phyloP scores from a whole-genome alignment of 352 stramenopile species.

The Globisporangium spinosum region DNA sequence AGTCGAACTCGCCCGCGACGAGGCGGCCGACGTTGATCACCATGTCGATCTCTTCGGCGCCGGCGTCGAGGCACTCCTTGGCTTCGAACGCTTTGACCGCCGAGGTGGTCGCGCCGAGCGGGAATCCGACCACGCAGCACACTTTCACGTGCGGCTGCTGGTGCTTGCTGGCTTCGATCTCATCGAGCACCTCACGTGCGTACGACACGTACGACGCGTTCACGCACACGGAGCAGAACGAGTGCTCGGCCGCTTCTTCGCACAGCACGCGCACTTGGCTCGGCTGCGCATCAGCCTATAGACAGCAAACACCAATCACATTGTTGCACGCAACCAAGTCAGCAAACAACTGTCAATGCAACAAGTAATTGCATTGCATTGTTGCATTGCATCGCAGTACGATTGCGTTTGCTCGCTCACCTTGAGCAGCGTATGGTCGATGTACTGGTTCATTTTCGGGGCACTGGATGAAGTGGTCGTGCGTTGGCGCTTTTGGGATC shows the following conservation, averaged over 20 bases:
- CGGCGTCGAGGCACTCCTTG: constrained; percentile 53
- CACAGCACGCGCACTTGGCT: constrained; percentile 66
- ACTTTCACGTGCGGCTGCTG: constrained; percentile 56
- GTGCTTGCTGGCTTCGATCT: constrained; percentile 30
- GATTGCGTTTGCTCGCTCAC: constrained; percentile 16
- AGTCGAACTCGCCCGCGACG: constrained; percentile 61
- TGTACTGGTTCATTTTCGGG: constrained; percentile 47
- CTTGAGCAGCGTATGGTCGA: constrained; percentile 86
- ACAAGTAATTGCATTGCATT: not conserved
- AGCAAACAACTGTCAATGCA: not conserved
- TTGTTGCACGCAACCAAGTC: constrained; percentile 5
- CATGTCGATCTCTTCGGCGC: constrained; percentile 88
- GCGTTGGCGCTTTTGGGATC: constrained; percentile 10
- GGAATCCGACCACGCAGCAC: constrained; percentile 82
- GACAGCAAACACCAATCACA: constrained; percentile 5
- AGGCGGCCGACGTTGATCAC: constrained; percentile 78
- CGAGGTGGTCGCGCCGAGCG: constrained; percentile 53
- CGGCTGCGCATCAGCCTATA: constrained; percentile 56
- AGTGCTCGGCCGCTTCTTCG: constrained; percentile 57
- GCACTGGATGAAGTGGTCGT: not conserved
- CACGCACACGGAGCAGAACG: constrained; percentile 80
- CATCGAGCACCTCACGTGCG: constrained; percentile 59
- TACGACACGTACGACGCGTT: constrained; percentile 69
- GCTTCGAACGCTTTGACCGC: constrained; percentile 75
- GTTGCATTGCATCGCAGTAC: not conserved